Evolutionary conservation across 2,329 filamentous ascomycete genomes (phyloP), one percentile per base, ranked within the genome.

Genomic region (Sphaceloma murrayae): DNA sequence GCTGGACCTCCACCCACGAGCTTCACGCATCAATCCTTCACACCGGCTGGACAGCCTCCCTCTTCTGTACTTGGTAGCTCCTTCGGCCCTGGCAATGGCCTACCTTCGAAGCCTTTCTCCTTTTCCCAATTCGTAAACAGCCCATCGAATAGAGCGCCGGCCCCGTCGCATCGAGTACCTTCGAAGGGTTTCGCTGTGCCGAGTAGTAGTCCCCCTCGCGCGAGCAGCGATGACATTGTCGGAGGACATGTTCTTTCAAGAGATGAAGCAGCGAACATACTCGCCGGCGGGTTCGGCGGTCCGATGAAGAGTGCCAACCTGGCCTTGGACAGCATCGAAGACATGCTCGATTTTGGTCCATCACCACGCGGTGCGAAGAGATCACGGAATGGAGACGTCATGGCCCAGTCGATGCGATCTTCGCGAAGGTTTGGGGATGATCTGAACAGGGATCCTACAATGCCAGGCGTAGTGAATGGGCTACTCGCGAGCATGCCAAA

Each of bases 381-480:
- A 46, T 68, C 65, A 43, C 58, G 59, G 39, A 60, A 62, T 43
- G 66, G 65, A 46, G 52, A 53, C 19, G 46, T 47, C 13, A 50
- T 46, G 43, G 43, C 40, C 27, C 38, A 47, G 9, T 50, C 48
- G 6, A 26, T 49, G 24, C 36, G 45, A 21, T 30, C 42, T 29
- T 48, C 48, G 10, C 40, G 33, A 14, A 46, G 33, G 24, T 14
- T 46, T 22, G 34, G 30, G 38, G 44, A 39, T 9, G 42, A 45
- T 14, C 29, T 46, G 8, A 42, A 46, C 21, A 34, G 48, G 27
- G 48, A 51, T 17, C 26, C 34, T 13, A 44, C 43, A 19, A 82
- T 86, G 55, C 73, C 78, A 3, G 67, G 74, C 5, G 77, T 94
- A 48, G 84, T 85, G 21, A 83, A 81, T 58, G 79, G 81, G 49